Base-by-base conservation (phyloP, 148 eudicot genomes). In the Rhododendron ovatum region DNA sequence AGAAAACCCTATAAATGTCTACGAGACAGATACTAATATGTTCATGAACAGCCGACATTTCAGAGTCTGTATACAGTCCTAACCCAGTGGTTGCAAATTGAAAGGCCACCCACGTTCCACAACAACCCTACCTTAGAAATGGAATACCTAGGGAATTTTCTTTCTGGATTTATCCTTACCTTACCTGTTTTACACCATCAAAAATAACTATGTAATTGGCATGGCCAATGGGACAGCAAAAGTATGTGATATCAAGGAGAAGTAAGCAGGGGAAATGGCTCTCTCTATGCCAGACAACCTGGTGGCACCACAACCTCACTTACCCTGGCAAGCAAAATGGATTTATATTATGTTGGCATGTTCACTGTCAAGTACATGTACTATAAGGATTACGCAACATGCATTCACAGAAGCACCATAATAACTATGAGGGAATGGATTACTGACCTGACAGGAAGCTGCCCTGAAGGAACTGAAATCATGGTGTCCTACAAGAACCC, bases 391-490 rank as follows among this genome's bases (percentile, higher is more conserved):
- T 22, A 14, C 15, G 30, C 22, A 2, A 20, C 51, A 55, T 47
- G 20, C 35, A 77, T 77, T 77, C 50, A 78, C 53, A 10, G 57
- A 78, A 78, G 55, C 35, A 78, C 17, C 57, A 78, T 22, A 78
- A 78, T 39, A 84, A 55, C 20, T 55, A 50, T 45, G 45, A 35
- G 2, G n/a, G 81, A 63, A 61, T 28, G 55, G 35, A 26, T 39
- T 11, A 75, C 67, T 18, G 57, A 97, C 99, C 99, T 97, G 95
- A 88, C 99, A 97, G 84, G 92, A 97, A 91, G 96, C 87, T 82
- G 96, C 98, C 86, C 99, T 91, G 87, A 97, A 95, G 81, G 99
- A 97, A 87, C 98, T 95, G 92, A 97, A 97, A 91, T 97, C 99
- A 88, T 97, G 99, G 20, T 78, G 87, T 65, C 99, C 99, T 85